phyloP scores from a whole-genome alignment of 2,329 filamentous ascomycete genomes.

The Boeremia lycopersici region DNA sequence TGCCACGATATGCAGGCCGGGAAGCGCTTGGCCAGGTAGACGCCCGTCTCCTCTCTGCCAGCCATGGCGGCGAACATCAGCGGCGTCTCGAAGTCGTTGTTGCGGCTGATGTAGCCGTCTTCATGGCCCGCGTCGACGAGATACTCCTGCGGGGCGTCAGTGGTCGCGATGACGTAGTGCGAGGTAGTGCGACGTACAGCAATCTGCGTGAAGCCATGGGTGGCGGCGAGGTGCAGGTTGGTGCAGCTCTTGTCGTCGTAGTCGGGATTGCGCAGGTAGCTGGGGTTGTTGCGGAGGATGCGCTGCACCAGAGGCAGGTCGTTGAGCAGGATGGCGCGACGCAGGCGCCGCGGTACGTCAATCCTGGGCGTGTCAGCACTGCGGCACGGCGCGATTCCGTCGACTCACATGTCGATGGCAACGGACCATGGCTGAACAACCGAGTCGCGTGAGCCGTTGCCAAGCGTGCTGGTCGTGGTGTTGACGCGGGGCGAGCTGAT shows the following conservation, averaged over 20 bases:
- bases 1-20: constrained; percentile 67
- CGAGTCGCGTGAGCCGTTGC: constrained; percentile 12
- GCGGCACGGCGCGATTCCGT: background rate
- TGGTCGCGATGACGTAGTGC: constrained; percentile 6
- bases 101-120: constrained; percentile 72
- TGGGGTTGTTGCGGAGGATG: constrained; percentile 75
- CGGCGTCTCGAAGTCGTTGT: constrained; percentile 79
- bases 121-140: constrained; percentile 80
- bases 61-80: constrained; percentile 76
- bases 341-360: constrained; percentile 75
- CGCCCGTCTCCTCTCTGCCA: constrained; percentile 75
- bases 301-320: constrained; percentile 75
- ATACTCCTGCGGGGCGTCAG: constrained; percentile 53
- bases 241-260: constrained; percentile 78
- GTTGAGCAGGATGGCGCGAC: constrained; percentile 79
- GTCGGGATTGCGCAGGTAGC: constrained; percentile 79
- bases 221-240: constrained; percentile 79
- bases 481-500: constrained; percentile 15
- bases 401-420: constrained; percentile 32
- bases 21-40: constrained; percentile 70
- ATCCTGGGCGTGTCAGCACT: constrained; percentile 61
- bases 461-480: constrained; percentile 5
- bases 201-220: constrained; percentile 72
- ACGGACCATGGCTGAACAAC: constrained; percentile 29
- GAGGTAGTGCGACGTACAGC: constrained; percentile 50